These are phyloP conservation scores for Epichloe sylvatica DNA, from an alignment of 2,329 filamentous ascomycete genomes.

Conservation along the genomic window DNA sequence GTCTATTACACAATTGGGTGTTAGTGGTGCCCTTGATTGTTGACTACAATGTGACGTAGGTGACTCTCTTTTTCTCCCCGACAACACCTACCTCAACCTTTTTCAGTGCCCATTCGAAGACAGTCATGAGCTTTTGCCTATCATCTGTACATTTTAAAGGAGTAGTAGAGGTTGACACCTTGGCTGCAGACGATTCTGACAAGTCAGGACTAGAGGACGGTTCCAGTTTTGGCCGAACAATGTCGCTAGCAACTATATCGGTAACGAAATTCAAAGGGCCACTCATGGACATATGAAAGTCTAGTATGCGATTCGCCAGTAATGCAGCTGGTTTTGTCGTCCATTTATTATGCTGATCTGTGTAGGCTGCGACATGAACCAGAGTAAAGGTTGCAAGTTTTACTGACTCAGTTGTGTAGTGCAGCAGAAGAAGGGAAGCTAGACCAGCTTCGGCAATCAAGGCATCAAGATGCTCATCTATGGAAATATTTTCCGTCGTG, in stretches of 20 bases:
- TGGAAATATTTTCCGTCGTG: neutral
- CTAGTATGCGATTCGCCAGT: conserved; percentile 20
- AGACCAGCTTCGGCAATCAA: conserved; percentile 14
- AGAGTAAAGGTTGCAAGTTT: conserved; percentile 13
- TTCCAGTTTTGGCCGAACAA: conserved; percentile 55
- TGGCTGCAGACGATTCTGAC: neutral
- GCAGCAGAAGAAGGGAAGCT: conserved; percentile 16
- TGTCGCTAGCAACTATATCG: conserved; percentile 43
- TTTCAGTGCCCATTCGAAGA: conserved; percentile 6
- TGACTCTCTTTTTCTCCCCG: neutral
- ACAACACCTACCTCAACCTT: conserved; percentile 4
- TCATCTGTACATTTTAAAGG: neutral
- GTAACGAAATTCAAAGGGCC: conserved; percentile 29
- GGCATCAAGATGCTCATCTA: neutral
- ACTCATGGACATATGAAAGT: conserved; percentile 11
- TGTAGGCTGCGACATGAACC: conserved; percentile 19
- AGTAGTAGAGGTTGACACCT: neutral
- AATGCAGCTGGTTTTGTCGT: conserved; percentile 19
- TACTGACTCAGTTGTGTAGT: neutral
- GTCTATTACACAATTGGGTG: conserved; percentile 1
- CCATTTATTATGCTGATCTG: conserved; percentile 23
- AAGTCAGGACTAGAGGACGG: conserved; percentile 23
- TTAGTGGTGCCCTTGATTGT: neutral
- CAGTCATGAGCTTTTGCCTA: neutral
- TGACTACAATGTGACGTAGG: neutral